Base-by-base conservation (phyloP, 2,329 filamentous ascomycete species). In the Xylaria sp. region DNA sequence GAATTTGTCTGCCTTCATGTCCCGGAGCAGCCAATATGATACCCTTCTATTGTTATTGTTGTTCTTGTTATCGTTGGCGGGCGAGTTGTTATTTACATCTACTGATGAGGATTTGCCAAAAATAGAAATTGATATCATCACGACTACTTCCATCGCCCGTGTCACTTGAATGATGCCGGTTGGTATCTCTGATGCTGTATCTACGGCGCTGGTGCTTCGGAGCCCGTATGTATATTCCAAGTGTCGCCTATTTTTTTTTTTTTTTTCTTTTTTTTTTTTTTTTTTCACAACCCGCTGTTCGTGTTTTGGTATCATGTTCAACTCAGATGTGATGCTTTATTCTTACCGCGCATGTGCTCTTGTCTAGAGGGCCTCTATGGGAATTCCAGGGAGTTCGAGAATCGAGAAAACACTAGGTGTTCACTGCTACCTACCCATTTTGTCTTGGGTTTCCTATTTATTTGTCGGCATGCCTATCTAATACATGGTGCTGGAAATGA, bases 21-120 rank as follows among this genome's bases (percentile, higher is more conserved):
- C 51, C 32, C 21, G 23, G 51, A 55, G 48, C 53, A 40, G 48
- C 60, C 44, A 16, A 55, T 66, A 62, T 44, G 64, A 70, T 70
- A 70, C 69, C 69, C 65, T 64, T 53, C 54, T 62, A 23, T 62
- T 65, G 10, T 53, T 59, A 29, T 57, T 42, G 37, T 47, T 47
- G n/a, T 47, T 47, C n/a, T 25, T 48, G 21, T 48, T 23, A 21
- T 48, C 9, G 9, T 12, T 25, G 21, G 21, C 23, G 32, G 32
- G 21, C 37, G 25, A 35, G 23, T 50, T 32, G 48, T 18, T 61
- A n/a, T 62, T 37, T 8, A 44, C 21, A 51, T 8, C 8, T 42
- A 29, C 40, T 51, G n/a, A 32, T 12, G 9, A 29, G 18, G 29
- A 10, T 21, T 35, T 10, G 47, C 37, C 16, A n/a, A 51, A 32